phyloP scores from a whole-genome alignment of 2,329 filamentous ascomycete species.

The Fonsecaea pedrosoi region DNA sequence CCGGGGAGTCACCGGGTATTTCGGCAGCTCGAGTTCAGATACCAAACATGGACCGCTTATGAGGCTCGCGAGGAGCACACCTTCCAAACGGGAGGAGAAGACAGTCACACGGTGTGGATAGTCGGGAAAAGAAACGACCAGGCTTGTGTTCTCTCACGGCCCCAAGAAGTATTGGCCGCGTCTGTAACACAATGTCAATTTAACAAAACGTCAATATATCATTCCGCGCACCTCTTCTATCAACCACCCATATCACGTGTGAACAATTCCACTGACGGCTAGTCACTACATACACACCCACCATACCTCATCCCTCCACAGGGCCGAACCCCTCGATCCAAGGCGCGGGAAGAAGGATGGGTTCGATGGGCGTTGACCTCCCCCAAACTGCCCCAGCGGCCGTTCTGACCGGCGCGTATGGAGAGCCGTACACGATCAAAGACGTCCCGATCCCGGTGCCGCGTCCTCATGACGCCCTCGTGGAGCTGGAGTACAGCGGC shows the following conservation, averaged over 20 bases:
- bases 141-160: neutral
- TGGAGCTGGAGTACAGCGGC: constrained; percentile 22
- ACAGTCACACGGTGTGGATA: neutral
- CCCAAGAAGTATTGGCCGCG: neutral
- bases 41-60: neutral
- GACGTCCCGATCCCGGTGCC: constrained; percentile 3
- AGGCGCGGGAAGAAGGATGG: neutral
- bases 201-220: neutral
- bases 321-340: too few relatives aligned
- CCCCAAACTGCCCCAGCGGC: constrained; percentile 2
- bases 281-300: neutral
- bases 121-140: neutral
- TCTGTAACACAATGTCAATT: neutral
- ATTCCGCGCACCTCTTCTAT: neutral
- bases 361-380: neutral
- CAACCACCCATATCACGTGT: neutral
- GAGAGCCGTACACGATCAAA: constrained; percentile 14
- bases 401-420: constrained; percentile 17
- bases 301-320: too few relatives aligned
- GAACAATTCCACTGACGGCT: neutral
- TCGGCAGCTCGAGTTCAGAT: neutral
- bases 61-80: neutral
- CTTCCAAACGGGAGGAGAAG: neutral
- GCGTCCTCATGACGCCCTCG: constrained; percentile 7
- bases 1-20: constrained; percentile 1